Conservation (phyloP, 208 protist species). For the Trypanosoma boissoni region DNA sequence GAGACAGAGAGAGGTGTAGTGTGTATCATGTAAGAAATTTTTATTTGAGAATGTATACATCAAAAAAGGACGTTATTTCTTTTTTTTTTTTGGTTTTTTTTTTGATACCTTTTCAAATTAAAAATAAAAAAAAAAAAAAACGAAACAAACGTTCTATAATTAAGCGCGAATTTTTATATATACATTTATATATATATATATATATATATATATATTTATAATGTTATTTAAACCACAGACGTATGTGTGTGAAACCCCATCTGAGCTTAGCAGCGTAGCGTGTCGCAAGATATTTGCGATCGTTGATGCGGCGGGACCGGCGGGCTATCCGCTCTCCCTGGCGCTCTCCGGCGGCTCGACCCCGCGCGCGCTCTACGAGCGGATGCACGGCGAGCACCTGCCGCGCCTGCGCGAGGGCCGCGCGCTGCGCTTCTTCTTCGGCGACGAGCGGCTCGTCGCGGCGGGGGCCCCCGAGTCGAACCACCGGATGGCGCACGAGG, state of each 20-base stretch:
- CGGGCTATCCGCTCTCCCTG: constrained; percentile 30
- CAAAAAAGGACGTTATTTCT: too few relatives aligned
- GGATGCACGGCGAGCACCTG: constrained; percentile 45
- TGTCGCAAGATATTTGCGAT: constrained; percentile 42
- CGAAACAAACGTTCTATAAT: too few relatives aligned
- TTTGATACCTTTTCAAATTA: too few relatives aligned
- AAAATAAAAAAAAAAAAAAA: too few relatives aligned
- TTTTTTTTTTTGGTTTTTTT: too few relatives aligned
- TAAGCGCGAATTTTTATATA: too few relatives aligned
- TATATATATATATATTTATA: too few relatives aligned
- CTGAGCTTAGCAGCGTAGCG: constrained; percentile 35
- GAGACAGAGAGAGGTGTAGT: too few relatives aligned
- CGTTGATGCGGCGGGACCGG: background rate
- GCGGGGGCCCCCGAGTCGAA: constrained; percentile 52
- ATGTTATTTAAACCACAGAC: constrained; percentile 35
- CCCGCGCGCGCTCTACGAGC: constrained; percentile 49
- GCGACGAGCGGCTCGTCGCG: constrained; percentile 67
- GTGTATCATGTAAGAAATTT: too few relatives aligned
- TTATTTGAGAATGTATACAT: too few relatives aligned
- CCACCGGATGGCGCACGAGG: constrained; percentile 54
- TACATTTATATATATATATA: too few relatives aligned
- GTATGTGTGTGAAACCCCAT: constrained; percentile 32
- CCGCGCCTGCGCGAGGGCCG: constrained; percentile 32
- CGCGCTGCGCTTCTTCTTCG: constrained; percentile 47
- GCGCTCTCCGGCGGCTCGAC: constrained; percentile 81